Percentiles rank a stretch among this genome's conserved stretches.
Evolutionary conservation across 169 alveolate genomes (phyloP).

Genomic region (Plasmodium blacklocki): DNA sequence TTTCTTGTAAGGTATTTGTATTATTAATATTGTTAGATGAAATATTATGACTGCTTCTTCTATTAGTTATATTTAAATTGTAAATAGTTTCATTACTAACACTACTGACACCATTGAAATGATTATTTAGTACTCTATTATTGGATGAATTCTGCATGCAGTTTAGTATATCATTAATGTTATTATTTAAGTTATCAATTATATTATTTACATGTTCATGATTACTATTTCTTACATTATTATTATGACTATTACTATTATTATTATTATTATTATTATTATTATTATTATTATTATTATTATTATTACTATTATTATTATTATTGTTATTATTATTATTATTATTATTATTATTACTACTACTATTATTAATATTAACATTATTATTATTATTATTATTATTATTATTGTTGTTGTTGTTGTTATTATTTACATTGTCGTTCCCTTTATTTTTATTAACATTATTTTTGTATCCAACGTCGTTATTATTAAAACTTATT

Average conservation of each 20-base stretch:
- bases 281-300: neutral
- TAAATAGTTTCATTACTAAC: conserved; percentile 68
- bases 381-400: conserved; percentile 43
- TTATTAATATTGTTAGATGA: conserved; percentile 58
- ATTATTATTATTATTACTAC: conserved; percentile 51
- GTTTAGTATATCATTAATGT: conserved; percentile 49
- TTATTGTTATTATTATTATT: conserved; percentile 24
- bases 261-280: conserved; percentile 41
- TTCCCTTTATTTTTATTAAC: conserved; percentile 22
- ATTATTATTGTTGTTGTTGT: conserved; percentile 55
- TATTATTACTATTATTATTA: conserved; percentile 43
- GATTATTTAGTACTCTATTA: conserved; percentile 37
- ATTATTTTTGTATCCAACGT: conserved; percentile 14
- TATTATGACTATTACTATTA: conserved; percentile 1
- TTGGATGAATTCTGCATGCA: conserved; percentile 70
- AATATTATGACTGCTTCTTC: conserved; percentile 41
- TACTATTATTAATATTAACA: conserved; percentile 29
- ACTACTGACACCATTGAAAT: conserved; percentile 46
- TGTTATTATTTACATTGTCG: conserved; percentile 28
- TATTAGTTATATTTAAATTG: conserved; percentile 49
- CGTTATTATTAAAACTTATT: conserved; percentile 13
- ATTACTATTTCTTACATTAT: conserved; percentile 38
- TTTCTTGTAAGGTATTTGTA: conserved; percentile 44
- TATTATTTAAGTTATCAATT: conserved; percentile 49
- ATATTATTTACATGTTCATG: conserved; percentile 64